Evolutionary conservation across 768 basidiomycete species (phyloP), one percentile per base, ranked within the genome.

Genomic region (Amanita subjunquillea): DNA sequence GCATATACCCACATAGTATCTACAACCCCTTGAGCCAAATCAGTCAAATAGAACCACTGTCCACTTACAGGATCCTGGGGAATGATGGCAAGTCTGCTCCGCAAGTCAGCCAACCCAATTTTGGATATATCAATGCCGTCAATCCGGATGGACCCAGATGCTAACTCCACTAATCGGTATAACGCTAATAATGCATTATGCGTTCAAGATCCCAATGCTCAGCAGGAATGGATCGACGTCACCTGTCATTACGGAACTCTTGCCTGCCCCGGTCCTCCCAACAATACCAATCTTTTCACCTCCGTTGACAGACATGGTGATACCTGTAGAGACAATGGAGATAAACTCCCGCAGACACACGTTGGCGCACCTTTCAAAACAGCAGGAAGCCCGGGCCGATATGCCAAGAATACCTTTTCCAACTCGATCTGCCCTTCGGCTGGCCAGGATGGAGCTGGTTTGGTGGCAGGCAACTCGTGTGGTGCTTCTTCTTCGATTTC

Each of bases 241-340:
- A 84, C 73, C 57, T 71, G 84, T 85, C 86, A 95, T 87, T 54
- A 97, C 85, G 1, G 87, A 87, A 15, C 85, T 87, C 67, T 95
- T 91, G 37, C 91, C 91, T 0, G 91, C 91, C 46, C 91, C 91
- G 15, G 91, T 92, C 59, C 80, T 67, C 56, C 91, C 91, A 44
- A 95, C 87, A 49, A 95, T 87, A 27, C 93, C 93, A 57, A 98
- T 83, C 69, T 95, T 94, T 69, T 97, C 93, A 4, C 87, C 87
- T 0, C 79, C 79, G 0, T 68, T 64, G 25, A 96, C 72, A 27
- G 69, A 69, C 76, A 97, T 78, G 10, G 76, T 79, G 44, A 97
- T 65, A 3, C 85, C 51, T 53, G 15, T 13, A 9, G 17, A 22
- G 9, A 41, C 20, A 25, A 30, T 50, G 10, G 6, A 27, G 23